Base-by-base conservation (phyloP, 2,329 filamentous ascomycete genomes). In the Ilyonectria sp. region DNA sequence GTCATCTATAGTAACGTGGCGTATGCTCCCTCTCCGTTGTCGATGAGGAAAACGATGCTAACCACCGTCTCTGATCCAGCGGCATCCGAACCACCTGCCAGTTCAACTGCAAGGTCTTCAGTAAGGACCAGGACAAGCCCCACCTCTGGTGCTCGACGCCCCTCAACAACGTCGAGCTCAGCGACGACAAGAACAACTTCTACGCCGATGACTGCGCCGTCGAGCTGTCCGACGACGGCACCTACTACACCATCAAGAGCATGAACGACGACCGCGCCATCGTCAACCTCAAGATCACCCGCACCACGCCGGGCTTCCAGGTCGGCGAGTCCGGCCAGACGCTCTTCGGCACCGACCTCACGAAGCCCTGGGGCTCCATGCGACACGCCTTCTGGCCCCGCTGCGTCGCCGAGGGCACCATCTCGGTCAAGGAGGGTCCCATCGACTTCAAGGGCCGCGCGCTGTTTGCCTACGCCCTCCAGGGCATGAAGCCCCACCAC, bases 401-500 rank as follows among this genome's bases (percentile, higher is more conserved):
- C 72, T 96, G 93, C 82, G 86, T 85, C 53, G 90, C 92, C 13
- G 92, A 95, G 81, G 96, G 96, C 58, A 93, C 88, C 73, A 94
- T 98, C 80, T 90, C 93, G 70, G 97, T 94, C 67, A 89, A 93
- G 75, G 90, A 94, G 37, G 94, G 94, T 54, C 90, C 92, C 43
- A 86, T 97, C 69, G 92, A 97, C 79, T 91, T 97, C 80, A 92
- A 90, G 77, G 95, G 95, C 64, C 89, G 86, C 70, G 94, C 91
- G 35, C 85, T 97, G 76, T 95, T 94, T 82, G 87, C 92, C 72
- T 92, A 96, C 80, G 95, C 94, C 46, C 85, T 98, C 57, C 96
- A 98, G 84, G 96, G 95, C 80, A 98, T 98, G 95, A 99, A 99
- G 88, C 96, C 96, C 46, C 96, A 99, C 81, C 97, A 99, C 80